Evolutionary conservation across 2,329 filamentous ascomycete species (phyloP), one percentile per base, ranked within the genome.

Genomic region (Dactylellina drechsleri): DNA sequence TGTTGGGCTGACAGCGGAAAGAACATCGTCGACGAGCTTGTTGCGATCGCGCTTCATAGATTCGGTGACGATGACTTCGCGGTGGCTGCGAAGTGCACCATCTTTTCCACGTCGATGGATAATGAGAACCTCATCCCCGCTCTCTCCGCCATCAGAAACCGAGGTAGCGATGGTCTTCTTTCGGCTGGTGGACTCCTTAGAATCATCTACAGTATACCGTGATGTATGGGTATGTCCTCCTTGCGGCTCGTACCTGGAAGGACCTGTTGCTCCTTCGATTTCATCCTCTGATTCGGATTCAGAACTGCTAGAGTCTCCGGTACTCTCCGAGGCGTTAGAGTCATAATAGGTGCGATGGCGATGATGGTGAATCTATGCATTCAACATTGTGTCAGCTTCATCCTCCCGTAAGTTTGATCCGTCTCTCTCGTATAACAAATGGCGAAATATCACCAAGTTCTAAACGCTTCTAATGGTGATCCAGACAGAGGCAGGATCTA

Each of bases 101-200:
- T 47, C 43, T n/a, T 53, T 10, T 31, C 54, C 56, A n/a, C 50
- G 65, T 10, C 45, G 18, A 13, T 47, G 61, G 6, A 36, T 28
- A 20, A 66, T 26, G 18, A 47, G 41, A 31, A 57, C 31, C n/a
- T 66, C 54, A 31, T 67, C 58, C 43, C 67, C 62, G 13, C 45
- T 49, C 13, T 65, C 43, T 13, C 61, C 56, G 2, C 18, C n/a
- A 26, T 62, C 41, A n/a, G 26, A 54, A 4, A 41, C 20, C 13
- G 31, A 18, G 16, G 28, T 60, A 4, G 36, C 50, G 1, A 23
- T 36, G 7, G 7, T 20, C 2, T 10, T 45, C 6, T 53, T 18
- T 10, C 26, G n/a, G 54, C 41, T 3, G 58, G 16, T 5, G 20
- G 23, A 26, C 53, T 43, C 10, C 31, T 36, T 36, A 36, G 31